Evolutionary conservation across 352 stramenopile genomes (phyloP).

Genomic region (Phytopythium vexans): DNA sequence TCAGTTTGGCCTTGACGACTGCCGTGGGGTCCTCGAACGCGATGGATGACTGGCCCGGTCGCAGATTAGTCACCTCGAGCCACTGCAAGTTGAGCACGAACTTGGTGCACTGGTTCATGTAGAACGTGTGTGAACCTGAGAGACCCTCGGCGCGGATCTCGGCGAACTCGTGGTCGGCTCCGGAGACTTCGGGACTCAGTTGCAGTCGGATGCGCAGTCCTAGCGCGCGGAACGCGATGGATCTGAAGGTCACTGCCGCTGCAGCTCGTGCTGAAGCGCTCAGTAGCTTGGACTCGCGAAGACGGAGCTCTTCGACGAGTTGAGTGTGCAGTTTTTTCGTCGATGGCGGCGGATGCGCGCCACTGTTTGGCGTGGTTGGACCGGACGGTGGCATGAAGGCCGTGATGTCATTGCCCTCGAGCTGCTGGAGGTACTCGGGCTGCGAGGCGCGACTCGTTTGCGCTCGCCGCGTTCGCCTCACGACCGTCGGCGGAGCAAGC

Average conservation of each 20-base stretch:
- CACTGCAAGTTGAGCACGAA: constrained; percentile 73
- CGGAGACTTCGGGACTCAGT: constrained; percentile 51
- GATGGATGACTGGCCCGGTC: constrained; percentile 66
- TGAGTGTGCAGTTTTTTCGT: constrained; percentile 60
- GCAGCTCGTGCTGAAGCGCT: constrained; percentile 25
- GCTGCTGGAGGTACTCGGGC: constrained; percentile 8
- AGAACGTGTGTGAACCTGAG: constrained; percentile 66
- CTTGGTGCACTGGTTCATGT: constrained; percentile 68
- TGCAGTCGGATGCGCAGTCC: constrained; percentile 56
- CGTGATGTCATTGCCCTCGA: constrained; percentile 25
- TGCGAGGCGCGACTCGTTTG: constrained; percentile 12
- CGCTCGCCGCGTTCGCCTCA: constrained; percentile 23
- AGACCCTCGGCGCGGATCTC: constrained; percentile 62
- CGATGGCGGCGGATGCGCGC: constrained; percentile 7
- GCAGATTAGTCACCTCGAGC: constrained; percentile 81
- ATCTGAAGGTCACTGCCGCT: constrained; percentile 41
- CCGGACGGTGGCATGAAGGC: constrained; percentile 16
- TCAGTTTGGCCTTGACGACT: constrained; percentile 66
- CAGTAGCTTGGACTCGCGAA: constrained; percentile 48
- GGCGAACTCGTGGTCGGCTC: constrained; percentile 69
- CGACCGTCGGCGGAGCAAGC: constrained; percentile 52
- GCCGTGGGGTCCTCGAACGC: constrained; percentile 72
- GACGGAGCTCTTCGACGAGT: constrained; percentile 66
- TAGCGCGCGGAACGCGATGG: constrained; percentile 64
- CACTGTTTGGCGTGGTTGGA: constrained; percentile 12